Conservation (phyloP, 108 stramenopile genomes). For the Nitzschia inconspicua region DNA sequence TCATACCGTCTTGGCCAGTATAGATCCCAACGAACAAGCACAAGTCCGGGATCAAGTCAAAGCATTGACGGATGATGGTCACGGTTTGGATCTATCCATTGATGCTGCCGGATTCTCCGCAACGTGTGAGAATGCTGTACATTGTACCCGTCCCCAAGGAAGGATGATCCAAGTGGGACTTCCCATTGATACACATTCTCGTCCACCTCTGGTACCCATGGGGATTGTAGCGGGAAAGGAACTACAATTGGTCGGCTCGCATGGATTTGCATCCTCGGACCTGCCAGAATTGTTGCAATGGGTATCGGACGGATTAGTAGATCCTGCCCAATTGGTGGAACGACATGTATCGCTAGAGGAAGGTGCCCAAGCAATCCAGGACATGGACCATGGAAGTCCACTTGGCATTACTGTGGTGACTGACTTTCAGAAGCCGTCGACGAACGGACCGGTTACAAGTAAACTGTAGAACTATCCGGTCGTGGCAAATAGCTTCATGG, state of each 20-base stretch:
- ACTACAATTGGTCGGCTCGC: slow-evolving; percentile 67
- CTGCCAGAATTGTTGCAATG: slow-evolving; percentile 49
- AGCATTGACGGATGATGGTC: slow-evolving; percentile 29
- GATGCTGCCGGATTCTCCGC: slow-evolving; percentile 71
- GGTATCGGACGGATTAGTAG: slow-evolving; percentile 40
- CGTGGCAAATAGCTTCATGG: no score
- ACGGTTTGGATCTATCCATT: slow-evolving; percentile 64
- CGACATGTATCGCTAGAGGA: slow-evolving; percentile 54
- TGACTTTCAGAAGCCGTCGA: no score
- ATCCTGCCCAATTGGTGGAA: slow-evolving; percentile 52
- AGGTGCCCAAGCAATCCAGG: slow-evolving; percentile 58
- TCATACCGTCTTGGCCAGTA: slow-evolving; percentile 19
- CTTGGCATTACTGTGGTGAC: slow-evolving; percentile 75
- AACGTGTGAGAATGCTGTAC: slow-evolving; percentile 69
- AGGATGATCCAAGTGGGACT: slow-evolving; percentile 77
- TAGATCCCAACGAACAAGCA: slow-evolving; percentile 1
- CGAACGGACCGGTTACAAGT: no score
- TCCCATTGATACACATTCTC: slow-evolving; percentile 56
- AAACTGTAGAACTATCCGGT: no score
- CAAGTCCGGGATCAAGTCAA: slow-evolving; percentile 35
- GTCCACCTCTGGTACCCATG: slow-evolving; percentile 58
- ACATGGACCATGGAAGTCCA: slow-evolving; percentile 68
- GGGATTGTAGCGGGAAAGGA: slow-evolving; percentile 65
- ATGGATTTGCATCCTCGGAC: slow-evolving; percentile 66
- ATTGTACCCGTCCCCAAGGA: slow-evolving; percentile 43